Percentiles rank a stretch among this genome's conserved stretches.
Conservation (phyloP, 2,329 filamentous ascomycete genomes). For the Alternaria burnsii region DNA sequence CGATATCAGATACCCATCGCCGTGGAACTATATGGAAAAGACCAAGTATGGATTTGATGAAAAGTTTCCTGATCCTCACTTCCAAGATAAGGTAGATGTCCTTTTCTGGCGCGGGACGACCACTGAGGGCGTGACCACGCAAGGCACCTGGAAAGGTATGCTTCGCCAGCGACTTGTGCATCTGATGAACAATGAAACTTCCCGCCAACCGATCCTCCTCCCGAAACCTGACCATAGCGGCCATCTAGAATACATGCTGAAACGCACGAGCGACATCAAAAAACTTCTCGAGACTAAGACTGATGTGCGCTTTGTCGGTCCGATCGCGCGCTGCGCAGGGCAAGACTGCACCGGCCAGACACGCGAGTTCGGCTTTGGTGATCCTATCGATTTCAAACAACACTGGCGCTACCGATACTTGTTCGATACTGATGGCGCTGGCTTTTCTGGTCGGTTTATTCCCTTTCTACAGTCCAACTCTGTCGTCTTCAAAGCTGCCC, state of each 20-base stretch:
- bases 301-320: slow-evolving; percentile 68
- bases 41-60: slow-evolving; percentile 61
- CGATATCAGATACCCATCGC: slow-evolving; percentile 77
- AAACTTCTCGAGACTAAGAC: slow-evolving; percentile 57
- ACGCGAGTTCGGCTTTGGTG: slow-evolving; percentile 60
- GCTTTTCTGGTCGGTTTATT: slow-evolving; percentile 72
- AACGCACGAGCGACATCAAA: slow-evolving; percentile 64
- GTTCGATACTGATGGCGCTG: slow-evolving; percentile 73
- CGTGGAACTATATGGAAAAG: slow-evolving; percentile 70
- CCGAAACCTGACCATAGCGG: slow-evolving; percentile 59
- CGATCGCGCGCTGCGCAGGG: slow-evolving; percentile 64
- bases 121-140: slow-evolving; percentile 59
- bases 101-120: slow-evolving; percentile 81
- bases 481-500: slow-evolving; percentile 73
- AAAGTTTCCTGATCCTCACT: slow-evolving; percentile 62
- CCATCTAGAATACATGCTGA: slow-evolving; percentile 65
- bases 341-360: slow-evolving; percentile 63
- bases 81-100: slow-evolving; percentile 68
- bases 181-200: slow-evolving; percentile 54
- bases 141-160: slow-evolving; percentile 71
- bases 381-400: slow-evolving; percentile 61
- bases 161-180: slow-evolving; percentile 76
- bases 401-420: slow-evolving; percentile 75
- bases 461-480: slow-evolving; percentile 71
- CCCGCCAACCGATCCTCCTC: slow-evolving; percentile 43